Percentiles rank a stretch among this genome's conserved stretches.
Conservation (phyloP, 768 basidiomycete genomes). For the Paxillus involutus region DNA sequence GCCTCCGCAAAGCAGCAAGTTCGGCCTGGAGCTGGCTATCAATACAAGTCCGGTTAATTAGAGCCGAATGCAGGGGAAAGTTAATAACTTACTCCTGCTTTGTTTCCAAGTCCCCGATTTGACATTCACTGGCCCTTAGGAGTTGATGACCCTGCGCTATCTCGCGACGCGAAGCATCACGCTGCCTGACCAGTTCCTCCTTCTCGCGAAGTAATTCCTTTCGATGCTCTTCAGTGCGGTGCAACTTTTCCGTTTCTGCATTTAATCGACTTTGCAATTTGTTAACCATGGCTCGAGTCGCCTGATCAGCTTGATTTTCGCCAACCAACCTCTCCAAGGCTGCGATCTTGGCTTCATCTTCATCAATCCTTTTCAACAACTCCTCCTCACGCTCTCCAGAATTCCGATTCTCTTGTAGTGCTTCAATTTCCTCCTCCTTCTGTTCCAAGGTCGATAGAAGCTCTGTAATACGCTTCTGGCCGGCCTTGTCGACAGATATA, state of each 20-base stretch:
- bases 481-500: slow-evolving; percentile 49
- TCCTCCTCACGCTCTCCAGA: slow-evolving; percentile 56
- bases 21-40: slow-evolving; percentile 22
- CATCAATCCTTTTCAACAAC: slow-evolving; percentile 64
- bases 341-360: slow-evolving; percentile 66
- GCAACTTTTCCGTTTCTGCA: slow-evolving; percentile 40
- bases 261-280: slow-evolving; percentile 42
- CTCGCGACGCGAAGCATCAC: slow-evolving; percentile 38
- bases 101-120: slow-evolving; percentile 23
- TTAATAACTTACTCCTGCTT: slow-evolving; percentile 26
- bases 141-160: slow-evolving; percentile 23
- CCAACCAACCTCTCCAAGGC: slow-evolving; percentile 52
- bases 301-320: slow-evolving; percentile 35
- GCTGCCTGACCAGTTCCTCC: slow-evolving; percentile 46
- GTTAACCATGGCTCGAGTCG: slow-evolving; percentile 35
- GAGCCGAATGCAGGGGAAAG: neutral
- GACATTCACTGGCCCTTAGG: slow-evolving; percentile 20
- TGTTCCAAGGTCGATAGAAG: slow-evolving; percentile 47
- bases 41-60: neutral
- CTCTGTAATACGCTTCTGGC: slow-evolving; percentile 43
- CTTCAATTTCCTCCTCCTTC: slow-evolving; percentile 59
- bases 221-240: slow-evolving; percentile 42
- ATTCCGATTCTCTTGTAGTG: slow-evolving; percentile 38
- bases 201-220: slow-evolving; percentile 53
- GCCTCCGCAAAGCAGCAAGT: slow-evolving; percentile 6